Conservation (phyloP, 768 basidiomycete genomes). For the Mrakia hoshinonis region DNA sequence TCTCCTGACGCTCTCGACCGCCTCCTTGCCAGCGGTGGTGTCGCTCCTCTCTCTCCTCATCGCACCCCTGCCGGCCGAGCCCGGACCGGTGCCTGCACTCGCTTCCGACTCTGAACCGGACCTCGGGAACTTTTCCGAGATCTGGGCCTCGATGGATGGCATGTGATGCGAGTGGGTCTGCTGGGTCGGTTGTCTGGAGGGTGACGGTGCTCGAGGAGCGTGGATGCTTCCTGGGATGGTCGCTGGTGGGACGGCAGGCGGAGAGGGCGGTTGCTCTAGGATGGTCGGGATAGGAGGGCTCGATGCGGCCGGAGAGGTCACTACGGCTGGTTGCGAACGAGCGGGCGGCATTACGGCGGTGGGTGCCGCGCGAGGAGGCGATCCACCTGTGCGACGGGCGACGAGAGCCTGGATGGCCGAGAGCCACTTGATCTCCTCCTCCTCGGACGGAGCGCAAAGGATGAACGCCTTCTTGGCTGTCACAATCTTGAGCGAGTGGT, state of each 20-base stretch:
- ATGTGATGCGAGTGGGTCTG: not conserved
- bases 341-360: not conserved
- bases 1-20: constrained; percentile 5
- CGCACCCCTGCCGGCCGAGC: not conserved
- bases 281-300: not conserved
- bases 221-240: not conserved
- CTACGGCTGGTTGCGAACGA: not conserved
- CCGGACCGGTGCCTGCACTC: not conserved
- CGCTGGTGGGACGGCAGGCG: not conserved
- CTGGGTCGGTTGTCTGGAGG: not conserved
- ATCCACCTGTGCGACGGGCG: constrained; percentile 41
- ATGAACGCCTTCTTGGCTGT: constrained; percentile 84
- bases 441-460: constrained; percentile 88
- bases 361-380: not conserved
- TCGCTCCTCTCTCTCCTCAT: constrained; percentile 9
- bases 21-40: constrained; percentile 10
- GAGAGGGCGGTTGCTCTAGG: constrained; percentile 17
- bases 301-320: not conserved
- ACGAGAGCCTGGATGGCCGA: constrained; percentile 88
- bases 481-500: constrained; percentile 82
- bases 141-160: not conserved
- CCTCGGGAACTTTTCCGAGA: not conserved
- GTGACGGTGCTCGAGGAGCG: not conserved
- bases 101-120: not conserved
- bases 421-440: constrained; percentile 97